phyloP scores from a whole-genome alignment of 176 grass and related monocot genomes.

The Dactylis glomerata region DNA sequence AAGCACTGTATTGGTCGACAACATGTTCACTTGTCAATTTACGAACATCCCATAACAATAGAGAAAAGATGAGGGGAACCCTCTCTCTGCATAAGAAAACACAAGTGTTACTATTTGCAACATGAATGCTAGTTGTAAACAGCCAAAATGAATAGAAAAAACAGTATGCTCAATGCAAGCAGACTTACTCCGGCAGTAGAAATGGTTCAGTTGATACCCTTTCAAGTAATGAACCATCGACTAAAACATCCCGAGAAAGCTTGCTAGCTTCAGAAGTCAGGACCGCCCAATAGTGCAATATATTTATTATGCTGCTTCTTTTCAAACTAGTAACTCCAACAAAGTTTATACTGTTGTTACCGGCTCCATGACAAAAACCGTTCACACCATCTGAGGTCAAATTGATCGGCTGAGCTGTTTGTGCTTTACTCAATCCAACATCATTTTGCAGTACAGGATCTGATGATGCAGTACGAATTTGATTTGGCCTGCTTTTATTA shows the following conservation, averaged over 20 bases:
- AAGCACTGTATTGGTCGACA: conserved; percentile 36
- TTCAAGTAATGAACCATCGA: conserved; percentile 45
- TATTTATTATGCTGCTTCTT: conserved; percentile 39
- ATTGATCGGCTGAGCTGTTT: not conserved
- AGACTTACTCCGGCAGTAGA: conserved; percentile 63
- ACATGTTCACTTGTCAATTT: conserved; percentile 32
- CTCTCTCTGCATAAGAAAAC: conserved; percentile 57
- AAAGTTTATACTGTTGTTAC: conserved; percentile 32
- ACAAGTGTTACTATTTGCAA: not conserved
- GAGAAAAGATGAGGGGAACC: conserved; percentile 47
- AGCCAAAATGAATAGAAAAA: conserved; percentile 1
- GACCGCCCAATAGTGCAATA: conserved; percentile 41
- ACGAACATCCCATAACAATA: conserved; percentile 51
- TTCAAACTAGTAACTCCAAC: conserved; percentile 50
- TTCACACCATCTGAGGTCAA: conserved; percentile 17
- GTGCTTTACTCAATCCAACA: conserved; percentile 20
- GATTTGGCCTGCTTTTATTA: conserved; percentile 1
- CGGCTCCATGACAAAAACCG: not conserved
- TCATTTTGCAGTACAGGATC: conserved; percentile 14
- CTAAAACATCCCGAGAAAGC: conserved; percentile 11
- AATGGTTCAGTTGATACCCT: conserved; percentile 54
- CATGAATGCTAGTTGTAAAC: not conserved
- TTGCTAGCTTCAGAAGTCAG: conserved; percentile 37
- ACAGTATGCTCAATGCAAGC: not conserved
- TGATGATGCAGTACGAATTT: conserved; percentile 21